Evolutionary conservation across 805 yeast species (phyloP).

Genomic region (Nakazawaea molendinolei): DNA sequence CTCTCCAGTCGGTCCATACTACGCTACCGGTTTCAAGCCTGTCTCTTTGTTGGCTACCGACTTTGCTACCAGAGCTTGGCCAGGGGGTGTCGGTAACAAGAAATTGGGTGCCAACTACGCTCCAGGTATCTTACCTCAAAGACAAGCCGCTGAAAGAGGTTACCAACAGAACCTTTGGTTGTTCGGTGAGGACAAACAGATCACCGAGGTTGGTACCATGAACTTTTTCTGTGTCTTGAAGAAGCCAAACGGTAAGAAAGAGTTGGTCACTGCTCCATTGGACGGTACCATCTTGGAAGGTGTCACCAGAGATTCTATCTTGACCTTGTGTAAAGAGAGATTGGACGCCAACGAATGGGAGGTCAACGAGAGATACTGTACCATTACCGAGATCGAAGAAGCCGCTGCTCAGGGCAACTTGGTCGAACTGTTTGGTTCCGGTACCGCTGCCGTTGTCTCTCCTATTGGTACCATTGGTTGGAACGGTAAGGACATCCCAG

Average conservation of each 20-base stretch:
- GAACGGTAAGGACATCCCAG: slow-evolving; percentile 62
- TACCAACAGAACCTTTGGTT: slow-evolving; percentile 96
- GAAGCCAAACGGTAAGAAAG: slow-evolving; percentile 75
- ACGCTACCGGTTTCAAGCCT: slow-evolving; percentile 92
- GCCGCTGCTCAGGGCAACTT: slow-evolving; percentile 75
- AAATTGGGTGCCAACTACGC: slow-evolving; percentile 98
- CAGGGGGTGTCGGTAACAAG: slow-evolving; percentile 96
- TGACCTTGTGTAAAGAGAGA: slow-evolving; percentile 69
- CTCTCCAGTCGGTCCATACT: slow-evolving; percentile 97
- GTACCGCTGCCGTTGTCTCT: slow-evolving; percentile 95
- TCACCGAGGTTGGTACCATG: slow-evolving; percentile 98
- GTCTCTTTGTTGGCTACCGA: slow-evolving; percentile 92
- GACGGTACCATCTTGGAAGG: slow-evolving; percentile 98
- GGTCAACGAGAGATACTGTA: slow-evolving; percentile 74
- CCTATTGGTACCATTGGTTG: slow-evolving; percentile 88
- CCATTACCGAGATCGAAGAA: slow-evolving; percentile 75
- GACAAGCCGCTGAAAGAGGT: slow-evolving; percentile 85
- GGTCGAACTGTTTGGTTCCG: slow-evolving; percentile 93
- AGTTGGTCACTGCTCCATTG: slow-evolving; percentile 90
- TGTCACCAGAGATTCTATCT: slow-evolving; percentile 87
- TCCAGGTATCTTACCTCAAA: slow-evolving; percentile 88
- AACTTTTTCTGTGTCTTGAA: slow-evolving; percentile 85
- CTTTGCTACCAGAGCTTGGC: slow-evolving; percentile 98
- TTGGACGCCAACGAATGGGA: slow-evolving; percentile 75
- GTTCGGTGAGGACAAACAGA: slow-evolving; percentile 79